phyloP scores from a whole-genome alignment of 2,329 filamentous ascomycete species.

The Rhynchosporium graminicola region DNA sequence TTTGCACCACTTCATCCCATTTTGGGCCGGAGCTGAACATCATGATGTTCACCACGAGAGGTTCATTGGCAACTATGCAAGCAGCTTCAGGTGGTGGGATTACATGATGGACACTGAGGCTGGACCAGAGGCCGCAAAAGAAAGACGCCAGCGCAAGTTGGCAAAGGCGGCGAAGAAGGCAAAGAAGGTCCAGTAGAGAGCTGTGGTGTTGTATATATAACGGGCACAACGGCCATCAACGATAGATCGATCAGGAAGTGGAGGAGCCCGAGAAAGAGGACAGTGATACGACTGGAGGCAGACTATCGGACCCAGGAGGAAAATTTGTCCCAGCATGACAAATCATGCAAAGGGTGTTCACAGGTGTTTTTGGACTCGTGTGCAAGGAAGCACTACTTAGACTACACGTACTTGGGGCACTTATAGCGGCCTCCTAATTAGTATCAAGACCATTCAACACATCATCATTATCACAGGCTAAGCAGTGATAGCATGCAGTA shows the following conservation, averaged over 20 bases:
- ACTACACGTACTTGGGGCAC: slow-evolving; percentile 19
- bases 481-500: not conserved
- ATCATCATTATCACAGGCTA: not conserved
- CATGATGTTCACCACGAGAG: slow-evolving; percentile 98
- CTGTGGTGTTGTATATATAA: slow-evolving; percentile 25
- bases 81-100: slow-evolving; percentile 99
- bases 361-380: slow-evolving; percentile 24
- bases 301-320: slow-evolving; percentile 3
- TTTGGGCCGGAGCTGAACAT: slow-evolving; percentile 97
- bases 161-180: slow-evolving; percentile 67
- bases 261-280: not conserved
- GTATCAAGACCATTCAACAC: slow-evolving; percentile 17
- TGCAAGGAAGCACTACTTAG: slow-evolving; percentile 22
- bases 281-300: slow-evolving; percentile 1
- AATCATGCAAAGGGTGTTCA: slow-evolving; percentile 9
- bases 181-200: slow-evolving; percentile 54
- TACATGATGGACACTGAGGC: slow-evolving; percentile 91
- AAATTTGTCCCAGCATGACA: slow-evolving; percentile 16
- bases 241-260: not conserved
- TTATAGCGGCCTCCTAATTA: slow-evolving; percentile 21
- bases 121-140: slow-evolving; percentile 81
- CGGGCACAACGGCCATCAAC: not conserved
- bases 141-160: slow-evolving; percentile 74
- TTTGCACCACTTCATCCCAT: slow-evolving; percentile 89
- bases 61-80: slow-evolving; percentile 97